phyloP scores from a whole-genome alignment of 306 rosid genomes.

The Pachyrhizus erosus region DNA sequence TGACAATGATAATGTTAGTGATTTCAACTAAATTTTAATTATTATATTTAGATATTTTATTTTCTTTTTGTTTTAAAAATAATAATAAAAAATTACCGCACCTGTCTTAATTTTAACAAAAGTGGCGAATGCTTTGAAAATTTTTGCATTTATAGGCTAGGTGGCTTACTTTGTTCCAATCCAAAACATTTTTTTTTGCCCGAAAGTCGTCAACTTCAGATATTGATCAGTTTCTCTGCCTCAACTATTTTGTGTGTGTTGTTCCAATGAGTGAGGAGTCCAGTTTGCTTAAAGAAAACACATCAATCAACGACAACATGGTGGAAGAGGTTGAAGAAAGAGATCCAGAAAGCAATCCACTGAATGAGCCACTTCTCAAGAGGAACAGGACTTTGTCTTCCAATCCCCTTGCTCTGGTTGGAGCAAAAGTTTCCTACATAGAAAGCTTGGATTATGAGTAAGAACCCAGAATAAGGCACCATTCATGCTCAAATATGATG shows the following conservation, averaged over 20 bases:
- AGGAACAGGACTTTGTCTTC: slow-evolving; percentile 74
- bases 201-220: not conserved
- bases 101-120: not conserved
- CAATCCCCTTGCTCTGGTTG: slow-evolving; percentile 78
- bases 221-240: slow-evolving; percentile 20
- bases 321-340: slow-evolving; percentile 63
- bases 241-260: not conserved
- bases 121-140: not conserved
- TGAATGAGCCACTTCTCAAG: slow-evolving; percentile 66
- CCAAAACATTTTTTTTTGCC: not conserved
- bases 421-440: slow-evolving; percentile 78
- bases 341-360: slow-evolving; percentile 73
- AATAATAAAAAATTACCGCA: not conserved
- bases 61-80: too few relatives aligned
- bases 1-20: too few relatives aligned
- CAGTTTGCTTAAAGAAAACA: slow-evolving; percentile 35
- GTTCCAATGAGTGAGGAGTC: slow-evolving; percentile 62
- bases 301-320: slow-evolving; percentile 38
- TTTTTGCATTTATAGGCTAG: not conserved
- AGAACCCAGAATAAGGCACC: slow-evolving; percentile 28
- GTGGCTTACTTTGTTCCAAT: slow-evolving; percentile 18
- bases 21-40: too few relatives aligned
- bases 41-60: too few relatives aligned
- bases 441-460: slow-evolving; percentile 94
- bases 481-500: slow-evolving; percentile 15